A percentile compares a stretch with the other conserved stretches of the same genome.
Evolutionary conservation across 78 protist species (phyloP).

Genomic region (Bigelowiella natans): DNA sequence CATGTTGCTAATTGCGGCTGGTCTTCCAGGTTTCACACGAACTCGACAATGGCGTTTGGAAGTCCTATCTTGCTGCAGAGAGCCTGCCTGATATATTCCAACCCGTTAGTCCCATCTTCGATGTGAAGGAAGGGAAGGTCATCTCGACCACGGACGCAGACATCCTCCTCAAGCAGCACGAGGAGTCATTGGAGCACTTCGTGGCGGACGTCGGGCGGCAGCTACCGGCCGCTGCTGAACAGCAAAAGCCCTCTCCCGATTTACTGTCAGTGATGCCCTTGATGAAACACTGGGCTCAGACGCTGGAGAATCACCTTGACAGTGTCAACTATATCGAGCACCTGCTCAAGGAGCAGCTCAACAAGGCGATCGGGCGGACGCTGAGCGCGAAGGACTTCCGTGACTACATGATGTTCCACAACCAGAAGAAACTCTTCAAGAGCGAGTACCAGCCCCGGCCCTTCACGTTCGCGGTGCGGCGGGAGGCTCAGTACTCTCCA

Average conservation of each 20-base stretch:
- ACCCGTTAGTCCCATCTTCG: neutral
- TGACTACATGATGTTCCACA: conserved; percentile 19
- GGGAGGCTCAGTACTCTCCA: conserved; percentile 7
- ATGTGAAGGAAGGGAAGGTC: no score
- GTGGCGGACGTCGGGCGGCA: neutral
- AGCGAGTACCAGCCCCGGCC: conserved; percentile 10
- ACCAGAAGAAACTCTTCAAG: neutral
- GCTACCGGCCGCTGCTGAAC: neutral
- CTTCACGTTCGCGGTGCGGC: conserved; percentile 22
- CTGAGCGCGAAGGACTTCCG: conserved; percentile 21
- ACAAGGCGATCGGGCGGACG: neutral
- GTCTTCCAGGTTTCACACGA: no score
- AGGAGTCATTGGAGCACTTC: neutral
- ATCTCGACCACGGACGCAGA: neutral
- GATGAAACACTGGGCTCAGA: neutral
- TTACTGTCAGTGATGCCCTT: no score
- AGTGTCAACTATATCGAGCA: conserved; percentile 37
- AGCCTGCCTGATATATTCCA: no score
- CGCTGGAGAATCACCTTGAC: no score
- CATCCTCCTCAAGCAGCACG: neutral
- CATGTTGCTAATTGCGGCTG: no score
- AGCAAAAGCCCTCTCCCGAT: neutral
- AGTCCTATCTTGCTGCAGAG: no score
- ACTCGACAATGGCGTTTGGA: no score
- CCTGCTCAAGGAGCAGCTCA: conserved; percentile 26